A percentile compares a stretch with the other conserved stretches of the same genome.
Evolutionary conservation across 352 stramenopile species (phyloP).

Genomic region (Phytophthora foliorum): DNA sequence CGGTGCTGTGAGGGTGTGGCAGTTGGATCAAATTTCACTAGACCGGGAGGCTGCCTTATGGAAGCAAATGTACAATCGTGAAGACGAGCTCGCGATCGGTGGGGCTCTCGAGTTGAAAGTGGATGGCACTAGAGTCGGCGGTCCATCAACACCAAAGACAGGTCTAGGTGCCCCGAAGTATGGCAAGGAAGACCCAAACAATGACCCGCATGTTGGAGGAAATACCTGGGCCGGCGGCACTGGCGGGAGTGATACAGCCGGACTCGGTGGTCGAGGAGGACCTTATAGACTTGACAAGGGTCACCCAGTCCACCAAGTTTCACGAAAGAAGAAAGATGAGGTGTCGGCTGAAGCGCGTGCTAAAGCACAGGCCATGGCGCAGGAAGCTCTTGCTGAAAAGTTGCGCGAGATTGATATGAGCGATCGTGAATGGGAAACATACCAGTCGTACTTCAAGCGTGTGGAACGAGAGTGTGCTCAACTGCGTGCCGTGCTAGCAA

Average conservation of each 20-base stretch:
- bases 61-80: constrained; percentile 73
- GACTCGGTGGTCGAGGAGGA: constrained; percentile 94
- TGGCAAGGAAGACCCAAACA: constrained; percentile 95
- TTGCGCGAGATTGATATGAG: constrained; percentile 90
- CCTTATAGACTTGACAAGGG: constrained; percentile 96
- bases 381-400: constrained; percentile 72
- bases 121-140: constrained; percentile 44
- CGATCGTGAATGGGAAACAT: constrained; percentile 82
- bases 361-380: constrained; percentile 76
- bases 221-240: constrained; percentile 96
- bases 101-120: constrained; percentile 58
- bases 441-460: constrained; percentile 75
- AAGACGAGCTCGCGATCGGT: constrained; percentile 11
- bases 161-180: constrained; percentile 89
- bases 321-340: constrained; percentile 94
- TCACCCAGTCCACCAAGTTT: constrained; percentile 95
- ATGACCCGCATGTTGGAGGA: constrained; percentile 94
- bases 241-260: constrained; percentile 93
- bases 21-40: constrained; percentile 61
- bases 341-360: constrained; percentile 87
- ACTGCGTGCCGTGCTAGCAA: constrained; percentile 81
- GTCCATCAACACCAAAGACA: constrained; percentile 71
- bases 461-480: constrained; percentile 85
- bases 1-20: constrained; percentile 67
- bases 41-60: constrained; percentile 61